A percentile compares a stretch with the other conserved stretches of the same genome.
These are phyloP conservation scores for Ophiocordyceps australis DNA, from an alignment of 2,329 filamentous ascomycete species.

Conservation along the genomic window DNA sequence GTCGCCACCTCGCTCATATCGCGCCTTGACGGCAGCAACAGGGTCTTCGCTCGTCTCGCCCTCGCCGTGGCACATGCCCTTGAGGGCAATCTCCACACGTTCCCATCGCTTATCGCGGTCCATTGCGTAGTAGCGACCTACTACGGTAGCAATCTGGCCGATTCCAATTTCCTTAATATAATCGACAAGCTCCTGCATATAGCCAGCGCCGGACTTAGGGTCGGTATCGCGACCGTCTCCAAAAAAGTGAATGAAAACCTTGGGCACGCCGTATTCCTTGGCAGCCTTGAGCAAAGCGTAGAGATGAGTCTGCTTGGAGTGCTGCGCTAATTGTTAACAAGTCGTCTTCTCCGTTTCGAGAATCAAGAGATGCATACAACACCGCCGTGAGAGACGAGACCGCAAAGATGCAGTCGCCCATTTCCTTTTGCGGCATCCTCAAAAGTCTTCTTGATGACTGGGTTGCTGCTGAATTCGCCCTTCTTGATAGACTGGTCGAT, in stretches of 20 bases:
- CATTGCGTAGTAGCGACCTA: constrained; percentile 97
- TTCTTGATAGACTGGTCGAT: constrained; percentile 91
- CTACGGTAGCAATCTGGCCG: constrained; percentile 80
- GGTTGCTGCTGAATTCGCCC: constrained; percentile 55
- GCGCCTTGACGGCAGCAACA: constrained; percentile 68
- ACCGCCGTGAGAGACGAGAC: constrained; percentile 87
- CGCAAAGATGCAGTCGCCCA: constrained; percentile 80
- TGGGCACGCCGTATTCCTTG: constrained; percentile 69
- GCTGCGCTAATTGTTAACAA: no score
- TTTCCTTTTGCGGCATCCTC: constrained; percentile 70
- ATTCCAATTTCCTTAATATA: constrained; percentile 68
- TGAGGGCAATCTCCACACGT: constrained; percentile 73
- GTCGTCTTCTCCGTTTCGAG: no score
- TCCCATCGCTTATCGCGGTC: constrained; percentile 99
- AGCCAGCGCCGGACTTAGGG: constrained; percentile 77
- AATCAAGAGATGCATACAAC: no score
- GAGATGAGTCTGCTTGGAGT: constrained; percentile 89
- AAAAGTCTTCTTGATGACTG: constrained; percentile 62
- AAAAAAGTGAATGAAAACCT: constrained; percentile 98
- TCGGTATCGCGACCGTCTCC: constrained; percentile 96
- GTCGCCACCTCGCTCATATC: constrained; percentile 54
- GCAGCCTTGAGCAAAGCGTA: constrained; percentile 76
- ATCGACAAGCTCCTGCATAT: constrained; percentile 73
- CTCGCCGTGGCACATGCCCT: constrained; percentile 70
- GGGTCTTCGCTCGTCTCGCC: constrained; percentile 76